Base-by-base conservation (phyloP, 208 protist species). In the Leishmania tropica region DNA sequence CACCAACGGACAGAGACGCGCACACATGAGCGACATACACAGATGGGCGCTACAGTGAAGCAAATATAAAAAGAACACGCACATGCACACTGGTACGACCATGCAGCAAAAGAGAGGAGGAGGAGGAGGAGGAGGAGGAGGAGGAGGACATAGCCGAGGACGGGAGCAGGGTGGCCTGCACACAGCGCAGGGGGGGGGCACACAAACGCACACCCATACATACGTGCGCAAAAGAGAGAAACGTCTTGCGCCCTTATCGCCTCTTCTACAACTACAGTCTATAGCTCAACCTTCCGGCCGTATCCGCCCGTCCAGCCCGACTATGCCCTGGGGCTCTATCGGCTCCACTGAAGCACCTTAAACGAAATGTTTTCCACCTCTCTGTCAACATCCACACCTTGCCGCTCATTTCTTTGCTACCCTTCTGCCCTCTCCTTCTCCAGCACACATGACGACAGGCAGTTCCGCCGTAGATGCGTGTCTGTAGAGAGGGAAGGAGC, bases 211-310 rank as follows among this genome's bases (percentile, higher is more conserved):
- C 62, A 37, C 31, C 5, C 56, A 8, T 62, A 11, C 56, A 62
- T 8, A 62, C 28, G 28, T 8, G 56, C 13, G 24, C 21, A 62
- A 31, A 62, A 24, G 28, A 28, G 48, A 54, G 28, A 31, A 19
- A 58, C 53, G 31, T 17, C 56, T 79, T 56, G 53, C 42, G 47
- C 47, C 60, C 74, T 74, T 79, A 83, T 58, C 56, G 56, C 8
- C 51, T 77, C 47, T 58, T 51, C 56, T 62, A 62, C 56, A 24
- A 62, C 56, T 62, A 62, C 56, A 62, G 28, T 62, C 56, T 24
- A 62, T 62, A n/a, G 56, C 24, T 62, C 56, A 31, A 31, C 56
- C 24, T 31, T 62, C 28, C 24, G 21, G 28, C 56, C 56, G 5
- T n/a, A 11, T 62, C 56, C n/a, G 15, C 56, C 56, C 24, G 8